Conservation (phyloP, 176 grass and related monocot genomes). For the Panicum miliaceum region DNA sequence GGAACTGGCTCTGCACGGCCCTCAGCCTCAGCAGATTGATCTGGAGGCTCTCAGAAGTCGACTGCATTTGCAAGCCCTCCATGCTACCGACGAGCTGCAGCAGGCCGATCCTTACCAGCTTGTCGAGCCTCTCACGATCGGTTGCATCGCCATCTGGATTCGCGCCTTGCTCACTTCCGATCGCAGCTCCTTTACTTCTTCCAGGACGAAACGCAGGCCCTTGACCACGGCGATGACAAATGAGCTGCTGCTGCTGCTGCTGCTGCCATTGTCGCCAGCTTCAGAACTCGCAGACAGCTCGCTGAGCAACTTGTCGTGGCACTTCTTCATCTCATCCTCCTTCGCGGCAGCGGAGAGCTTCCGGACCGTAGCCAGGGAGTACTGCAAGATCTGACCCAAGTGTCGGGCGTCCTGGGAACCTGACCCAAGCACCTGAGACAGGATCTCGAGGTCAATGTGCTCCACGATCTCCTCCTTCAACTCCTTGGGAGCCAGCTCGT, state of each 20-base stretch:
- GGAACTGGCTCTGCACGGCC: constrained; percentile 71
- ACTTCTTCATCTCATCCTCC: constrained; percentile 77
- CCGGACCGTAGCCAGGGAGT: constrained; percentile 59
- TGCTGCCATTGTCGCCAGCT: constrained; percentile 42
- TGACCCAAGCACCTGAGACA: constrained; percentile 81
- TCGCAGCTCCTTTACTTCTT: constrained; percentile 87
- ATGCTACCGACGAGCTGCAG: constrained; percentile 59
- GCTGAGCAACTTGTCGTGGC: constrained; percentile 65
- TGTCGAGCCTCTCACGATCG: constrained; percentile 72
- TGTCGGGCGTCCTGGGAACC: constrained; percentile 59
- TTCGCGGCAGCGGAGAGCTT: constrained; percentile 71
- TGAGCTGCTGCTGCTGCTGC: constrained; percentile 32
- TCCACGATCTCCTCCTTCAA: constrained; percentile 82
- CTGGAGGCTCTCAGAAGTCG: constrained; percentile 69
- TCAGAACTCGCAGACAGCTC: constrained; percentile 68
- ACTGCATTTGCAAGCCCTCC: constrained; percentile 64
- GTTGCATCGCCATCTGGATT: constrained; percentile 66
- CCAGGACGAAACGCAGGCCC: constrained; percentile 84
- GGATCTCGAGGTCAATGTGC: constrained; percentile 85
- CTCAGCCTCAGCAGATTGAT: constrained; percentile 78
- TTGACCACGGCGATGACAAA: constrained; percentile 69
- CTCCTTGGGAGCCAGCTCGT: constrained; percentile 66
- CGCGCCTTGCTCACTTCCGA: constrained; percentile 72
- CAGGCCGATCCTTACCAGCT: constrained; percentile 71
- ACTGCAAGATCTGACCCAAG: constrained; percentile 82